A percentile compares a stretch with the other conserved stretches of the same genome.
Conservation (phyloP, 805 yeast genomes). For the Pichia gijzeniarum region DNA sequence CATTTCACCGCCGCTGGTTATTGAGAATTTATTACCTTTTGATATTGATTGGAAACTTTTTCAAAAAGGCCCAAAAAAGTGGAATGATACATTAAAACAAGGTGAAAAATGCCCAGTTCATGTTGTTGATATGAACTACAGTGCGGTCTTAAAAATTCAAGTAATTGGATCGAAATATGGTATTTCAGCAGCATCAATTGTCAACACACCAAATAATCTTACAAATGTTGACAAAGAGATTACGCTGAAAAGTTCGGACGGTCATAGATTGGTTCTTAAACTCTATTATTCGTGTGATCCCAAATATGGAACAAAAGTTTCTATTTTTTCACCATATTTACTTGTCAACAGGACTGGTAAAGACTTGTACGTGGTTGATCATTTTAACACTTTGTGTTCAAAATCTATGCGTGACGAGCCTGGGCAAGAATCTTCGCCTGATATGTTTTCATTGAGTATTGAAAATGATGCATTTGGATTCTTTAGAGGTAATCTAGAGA, state of each 20-base stretch:
- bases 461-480: slow-evolving; percentile 34
- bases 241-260: slow-evolving; percentile 47
- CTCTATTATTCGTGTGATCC: slow-evolving; percentile 54
- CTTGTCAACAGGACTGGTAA: slow-evolving; percentile 75
- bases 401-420: slow-evolving; percentile 9
- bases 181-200: slow-evolving; percentile 68
- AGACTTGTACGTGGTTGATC: slow-evolving; percentile 53
- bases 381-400: slow-evolving; percentile 45
- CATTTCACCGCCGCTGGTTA: slow-evolving; percentile 77
- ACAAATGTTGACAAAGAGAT: slow-evolving; percentile 35
- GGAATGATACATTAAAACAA: slow-evolving; percentile 53
- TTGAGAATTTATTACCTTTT: slow-evolving; percentile 80
- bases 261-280: slow-evolving; percentile 58
- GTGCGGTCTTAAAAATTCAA: slow-evolving; percentile 58
- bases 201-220: slow-evolving; percentile 43
- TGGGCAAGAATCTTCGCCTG: slow-evolving; percentile 36
- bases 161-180: slow-evolving; percentile 57
- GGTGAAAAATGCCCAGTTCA: slow-evolving; percentile 74
- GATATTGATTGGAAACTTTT: slow-evolving; percentile 70
- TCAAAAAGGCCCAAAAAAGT: slow-evolving; percentile 66
- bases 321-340: slow-evolving; percentile 79
- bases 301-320: slow-evolving; percentile 55
- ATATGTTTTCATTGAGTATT: slow-evolving; percentile 77
- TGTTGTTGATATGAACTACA: slow-evolving; percentile 57
- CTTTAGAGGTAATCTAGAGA: slow-evolving; percentile 33